Percentiles rank a stretch among this genome's conserved stretches.
Conservation (phyloP, 2,329 filamentous ascomycete species). For the Gliomastix tumulicola region DNA sequence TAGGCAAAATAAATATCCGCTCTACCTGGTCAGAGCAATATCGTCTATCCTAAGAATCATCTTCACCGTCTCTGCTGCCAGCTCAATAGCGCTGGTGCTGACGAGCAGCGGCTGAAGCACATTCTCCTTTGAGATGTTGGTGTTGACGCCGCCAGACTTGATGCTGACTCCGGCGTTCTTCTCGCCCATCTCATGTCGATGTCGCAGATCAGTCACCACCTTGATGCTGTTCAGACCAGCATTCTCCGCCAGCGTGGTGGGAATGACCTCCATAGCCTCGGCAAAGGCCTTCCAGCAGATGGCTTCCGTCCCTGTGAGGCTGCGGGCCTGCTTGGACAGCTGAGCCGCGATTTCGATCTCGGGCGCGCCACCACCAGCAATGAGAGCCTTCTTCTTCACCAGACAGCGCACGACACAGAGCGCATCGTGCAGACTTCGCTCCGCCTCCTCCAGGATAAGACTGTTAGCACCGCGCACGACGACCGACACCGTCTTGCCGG, state of each 20-base stretch:
- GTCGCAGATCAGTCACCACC: slow-evolving; percentile 91
- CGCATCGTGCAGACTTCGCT: slow-evolving; percentile 93
- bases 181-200: slow-evolving; percentile 91
- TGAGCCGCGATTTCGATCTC: slow-evolving; percentile 94
- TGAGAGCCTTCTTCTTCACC: slow-evolving; percentile 99
- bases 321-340: slow-evolving; percentile 74
- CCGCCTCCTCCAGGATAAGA: slow-evolving; percentile 92
- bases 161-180: slow-evolving; percentile 96
- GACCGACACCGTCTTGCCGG: slow-evolving; percentile 86
- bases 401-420: slow-evolving; percentile 95
- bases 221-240: slow-evolving; percentile 97
- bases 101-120: slow-evolving; percentile 93
- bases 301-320: slow-evolving; percentile 82
- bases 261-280: slow-evolving; percentile 94
- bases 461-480: slow-evolving; percentile 91
- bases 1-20: no score
- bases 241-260: slow-evolving; percentile 94
- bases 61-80: slow-evolving; percentile 98
- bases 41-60: slow-evolving; percentile 71
- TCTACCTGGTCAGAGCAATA: slow-evolving; percentile 55
- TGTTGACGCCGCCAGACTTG: slow-evolving; percentile 93
- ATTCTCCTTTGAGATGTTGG: slow-evolving; percentile 94
- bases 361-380: slow-evolving; percentile 91
- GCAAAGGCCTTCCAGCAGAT: slow-evolving; percentile 99
- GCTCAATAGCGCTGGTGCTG: slow-evolving; percentile 93